phyloP scores from a whole-genome alignment of 352 stramenopile genomes.

The Bremia lactucae region DNA sequence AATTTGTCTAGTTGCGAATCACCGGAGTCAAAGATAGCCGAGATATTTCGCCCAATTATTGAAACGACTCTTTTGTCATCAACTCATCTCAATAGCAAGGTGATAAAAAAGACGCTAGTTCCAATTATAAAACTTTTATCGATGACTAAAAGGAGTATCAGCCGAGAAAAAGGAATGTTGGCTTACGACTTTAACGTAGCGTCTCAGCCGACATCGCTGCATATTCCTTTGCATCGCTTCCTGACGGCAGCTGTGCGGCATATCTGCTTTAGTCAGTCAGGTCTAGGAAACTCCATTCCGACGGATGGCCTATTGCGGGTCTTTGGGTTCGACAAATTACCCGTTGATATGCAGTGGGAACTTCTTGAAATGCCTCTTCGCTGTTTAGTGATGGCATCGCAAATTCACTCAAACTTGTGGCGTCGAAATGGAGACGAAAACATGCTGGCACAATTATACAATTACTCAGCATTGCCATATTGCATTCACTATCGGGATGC shows the following conservation, averaged over 20 bases:
- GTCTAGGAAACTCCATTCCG: conserved; percentile 37
- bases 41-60: conserved; percentile 43
- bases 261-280: conserved; percentile 44
- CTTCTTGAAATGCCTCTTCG: conserved; percentile 72
- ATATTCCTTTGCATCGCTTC: conserved; percentile 79
- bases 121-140: conserved; percentile 24
- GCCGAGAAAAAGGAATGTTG: conserved; percentile 13
- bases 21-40: conserved; percentile 20
- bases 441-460: conserved; percentile 85
- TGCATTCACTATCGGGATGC: conserved; percentile 80
- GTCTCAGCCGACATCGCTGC: conserved; percentile 48
- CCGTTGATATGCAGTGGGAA: conserved; percentile 35
- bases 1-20: conserved; percentile 25
- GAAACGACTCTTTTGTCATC: conserved; percentile 35
- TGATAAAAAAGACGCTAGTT: conserved; percentile 38
- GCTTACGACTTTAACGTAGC: conserved; percentile 65
- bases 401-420: conserved; percentile 84
- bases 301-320: conserved; percentile 33
- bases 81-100: conserved; percentile 32
- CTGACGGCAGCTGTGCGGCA: conserved; percentile 59
- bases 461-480: conserved; percentile 82
- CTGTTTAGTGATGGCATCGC: conserved; percentile 75
- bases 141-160: conserved; percentile 5
- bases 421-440: conserved; percentile 83
- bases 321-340: conserved; percentile 51